phyloP scores from a whole-genome alignment of 345 rosid genomes.

The Acer yangbiense region DNA sequence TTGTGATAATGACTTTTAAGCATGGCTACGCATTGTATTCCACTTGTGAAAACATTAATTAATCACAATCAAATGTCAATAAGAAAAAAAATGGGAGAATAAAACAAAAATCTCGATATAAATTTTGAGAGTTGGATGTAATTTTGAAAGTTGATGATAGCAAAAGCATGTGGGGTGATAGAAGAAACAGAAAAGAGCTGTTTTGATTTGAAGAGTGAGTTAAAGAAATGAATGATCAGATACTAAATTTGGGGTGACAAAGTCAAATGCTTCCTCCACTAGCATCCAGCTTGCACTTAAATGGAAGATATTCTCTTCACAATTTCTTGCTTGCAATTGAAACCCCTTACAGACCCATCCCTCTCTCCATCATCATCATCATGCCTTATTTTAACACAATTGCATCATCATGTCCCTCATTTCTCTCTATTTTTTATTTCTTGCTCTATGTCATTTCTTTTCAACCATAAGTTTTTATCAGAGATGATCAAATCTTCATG shows the following conservation, averaged over 20 bases:
- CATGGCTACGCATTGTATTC: not conserved
- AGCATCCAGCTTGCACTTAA: constrained; percentile 28
- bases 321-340: constrained; percentile 31
- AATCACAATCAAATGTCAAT: no score
- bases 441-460: no score
- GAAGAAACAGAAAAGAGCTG: not conserved
- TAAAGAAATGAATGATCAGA: constrained; percentile 19
- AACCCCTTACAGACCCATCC: constrained; percentile 13
- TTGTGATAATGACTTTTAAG: not conserved
- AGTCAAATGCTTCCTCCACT: constrained; percentile 34
- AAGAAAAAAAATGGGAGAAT: no score
- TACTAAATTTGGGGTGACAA: constrained; percentile 39
- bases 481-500: no score
- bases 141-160: not conserved
- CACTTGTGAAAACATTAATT: no score
- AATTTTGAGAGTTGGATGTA: not conserved
- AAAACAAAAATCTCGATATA: no score
- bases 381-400: constrained; percentile 16
- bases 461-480: no score
- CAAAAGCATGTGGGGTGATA: not conserved
- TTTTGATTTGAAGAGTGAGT: no score
- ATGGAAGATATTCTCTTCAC: constrained; percentile 28
- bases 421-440: not conserved
- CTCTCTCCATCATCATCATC: not conserved
- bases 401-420: constrained; percentile 4